A percentile compares a stretch with the other conserved stretches of the same genome.
phyloP scores from a whole-genome alignment of 768 basidiomycete species.

The Calocera viscosa region DNA sequence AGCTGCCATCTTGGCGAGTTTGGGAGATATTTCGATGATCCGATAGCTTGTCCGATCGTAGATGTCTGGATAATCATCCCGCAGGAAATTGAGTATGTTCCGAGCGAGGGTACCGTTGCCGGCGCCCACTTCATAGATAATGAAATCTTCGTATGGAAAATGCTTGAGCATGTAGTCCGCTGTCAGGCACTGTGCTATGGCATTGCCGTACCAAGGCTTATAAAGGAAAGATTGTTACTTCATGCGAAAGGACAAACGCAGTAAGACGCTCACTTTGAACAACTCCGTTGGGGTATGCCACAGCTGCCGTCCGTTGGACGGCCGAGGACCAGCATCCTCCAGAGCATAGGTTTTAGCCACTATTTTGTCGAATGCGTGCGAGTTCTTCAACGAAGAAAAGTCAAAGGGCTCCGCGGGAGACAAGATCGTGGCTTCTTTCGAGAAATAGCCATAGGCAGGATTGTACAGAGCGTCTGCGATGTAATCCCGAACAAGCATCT shows the following conservation, averaged over 20 bases:
- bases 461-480: slow-evolving; percentile 97
- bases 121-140: slow-evolving; percentile 94
- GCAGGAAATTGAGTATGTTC: slow-evolving; percentile 74
- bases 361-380: slow-evolving; percentile 64
- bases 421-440: slow-evolving; percentile 84
- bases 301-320: slow-evolving; percentile 54
- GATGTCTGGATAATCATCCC: slow-evolving; percentile 70
- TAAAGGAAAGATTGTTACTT: background rate
- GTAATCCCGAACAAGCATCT: slow-evolving; percentile 91
- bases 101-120: slow-evolving; percentile 91
- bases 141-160: slow-evolving; percentile 91
- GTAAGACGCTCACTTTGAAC: slow-evolving; percentile 60
- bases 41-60: slow-evolving; percentile 86
- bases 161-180: slow-evolving; percentile 88
- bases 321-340: slow-evolving; percentile 43
- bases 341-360: slow-evolving; percentile 64
- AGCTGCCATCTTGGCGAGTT: slow-evolving; percentile 59
- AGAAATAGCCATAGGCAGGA: slow-evolving; percentile 94
- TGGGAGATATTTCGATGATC: slow-evolving; percentile 86
- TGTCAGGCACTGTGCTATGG: slow-evolving; percentile 77
- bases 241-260: background rate
- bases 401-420: slow-evolving; percentile 53
- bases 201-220: slow-evolving; percentile 89
- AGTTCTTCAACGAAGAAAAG: slow-evolving; percentile 54
- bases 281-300: slow-evolving; percentile 99